Evolutionary conservation across 208 protist species (phyloP), one percentile per base, ranked within the genome.

Genomic region (Trypanosoma theileri): DNA sequence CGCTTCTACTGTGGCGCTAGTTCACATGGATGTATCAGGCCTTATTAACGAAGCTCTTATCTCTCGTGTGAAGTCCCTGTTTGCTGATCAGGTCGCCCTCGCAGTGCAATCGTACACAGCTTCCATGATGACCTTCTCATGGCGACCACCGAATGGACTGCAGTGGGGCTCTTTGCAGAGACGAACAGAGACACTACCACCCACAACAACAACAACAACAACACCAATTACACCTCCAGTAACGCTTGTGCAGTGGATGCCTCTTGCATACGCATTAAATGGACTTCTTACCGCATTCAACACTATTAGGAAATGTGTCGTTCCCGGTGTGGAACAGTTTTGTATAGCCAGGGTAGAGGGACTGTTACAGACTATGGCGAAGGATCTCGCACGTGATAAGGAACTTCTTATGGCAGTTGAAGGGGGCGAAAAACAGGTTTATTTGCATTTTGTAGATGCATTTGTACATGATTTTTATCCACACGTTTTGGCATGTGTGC

Each of bases 201-300:
- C 60, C 3, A 16, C 71, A 35, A 1, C 28, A 35, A 35, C 28
- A 35, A 6, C 4, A 35, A 35, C 28, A 6, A 35, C 28, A 35
- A 35, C 28, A 35, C 59, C 55, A 66, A 8, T 56, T 48, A 26
- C 61, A 45, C 66, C 66, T 19, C 77, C 77, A n/a, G 45, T 75
- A 12, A 57, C 44, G 55, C 83, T 96, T 51, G 50, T 81, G 48
- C 75, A 88, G 59, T 92, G 79, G 79, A 75, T 90, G 22, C 90
- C 90, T 31, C 79, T 96, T 26, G 85, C 90, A 14, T 93, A 93
- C 69, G 87, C 86, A 9, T 59, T 96, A 21, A 96, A 96, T 66
- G 90, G 90, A 35, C 46, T 85, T 16, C 75, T 93, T 19, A 68
- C 79, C 26, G 81, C 85, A 55, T 88, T 91, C 67, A 96, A 96